These are phyloP conservation scores for Andrographis paniculata DNA, from an alignment of 305 asterid species.

Conservation along the genomic window DNA sequence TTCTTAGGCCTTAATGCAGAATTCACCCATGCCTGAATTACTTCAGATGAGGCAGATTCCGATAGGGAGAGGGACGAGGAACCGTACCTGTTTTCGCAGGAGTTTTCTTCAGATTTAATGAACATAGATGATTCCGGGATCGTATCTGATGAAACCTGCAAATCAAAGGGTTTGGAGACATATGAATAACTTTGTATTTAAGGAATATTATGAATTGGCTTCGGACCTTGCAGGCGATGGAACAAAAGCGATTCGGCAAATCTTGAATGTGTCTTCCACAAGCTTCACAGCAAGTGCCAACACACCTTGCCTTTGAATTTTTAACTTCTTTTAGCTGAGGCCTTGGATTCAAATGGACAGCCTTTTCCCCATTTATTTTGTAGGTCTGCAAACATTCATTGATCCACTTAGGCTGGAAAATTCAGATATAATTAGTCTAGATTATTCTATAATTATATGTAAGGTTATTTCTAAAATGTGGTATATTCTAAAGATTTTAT, in stretches of 20 bases:
- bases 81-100: constrained; percentile 21
- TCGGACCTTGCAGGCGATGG: constrained; percentile 65
- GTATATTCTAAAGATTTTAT: too few relatives aligned
- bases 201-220: too few relatives aligned
- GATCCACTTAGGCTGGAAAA: too few relatives aligned
- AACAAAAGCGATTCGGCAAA: constrained; percentile 55
- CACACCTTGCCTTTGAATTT: constrained; percentile 36
- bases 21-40: constrained; percentile 35
- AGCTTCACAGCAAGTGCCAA: constrained; percentile 44
- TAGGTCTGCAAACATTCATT: constrained; percentile 36
- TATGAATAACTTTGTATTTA: too few relatives aligned
- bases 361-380: constrained; percentile 71
- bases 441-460: too few relatives aligned
- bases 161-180: too few relatives aligned
- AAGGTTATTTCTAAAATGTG: too few relatives aligned
- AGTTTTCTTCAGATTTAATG: constrained; percentile 22
- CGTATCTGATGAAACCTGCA: constrained; percentile 33
- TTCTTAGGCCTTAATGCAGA: constrained; percentile 34
- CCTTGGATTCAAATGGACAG: constrained; percentile 65
- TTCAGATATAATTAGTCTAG: too few relatives aligned
- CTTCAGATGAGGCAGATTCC: constrained; percentile 41
- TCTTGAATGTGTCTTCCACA: constrained; percentile 74
- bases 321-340: constrained; percentile 48
- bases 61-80: constrained; percentile 22
- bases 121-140: too few relatives aligned